Conservation (phyloP, 2,329 filamentous ascomycete genomes). For the Botryotinia calthae region DNA sequence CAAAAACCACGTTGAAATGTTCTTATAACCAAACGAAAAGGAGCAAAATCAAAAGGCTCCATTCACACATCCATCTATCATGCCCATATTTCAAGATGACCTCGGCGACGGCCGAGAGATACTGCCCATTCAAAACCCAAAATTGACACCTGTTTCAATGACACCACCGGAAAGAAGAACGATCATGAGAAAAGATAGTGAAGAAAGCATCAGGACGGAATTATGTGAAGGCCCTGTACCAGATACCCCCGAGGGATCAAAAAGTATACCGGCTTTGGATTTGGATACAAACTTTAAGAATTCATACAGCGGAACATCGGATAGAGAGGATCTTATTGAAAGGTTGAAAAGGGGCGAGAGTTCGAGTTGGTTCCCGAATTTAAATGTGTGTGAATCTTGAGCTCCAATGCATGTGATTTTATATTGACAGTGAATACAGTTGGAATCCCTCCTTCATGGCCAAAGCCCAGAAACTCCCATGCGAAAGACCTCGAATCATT, state of each 20-base stretch:
- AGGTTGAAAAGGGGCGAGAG: slow-evolving; percentile 77
- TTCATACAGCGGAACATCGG: slow-evolving; percentile 41
- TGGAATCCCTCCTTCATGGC: slow-evolving; percentile 35
- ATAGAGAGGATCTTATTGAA: slow-evolving; percentile 78
- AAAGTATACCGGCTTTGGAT: slow-evolving; percentile 16
- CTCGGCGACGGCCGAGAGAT: slow-evolving; percentile 40
- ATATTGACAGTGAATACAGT: slow-evolving; percentile 25
- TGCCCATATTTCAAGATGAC: slow-evolving; percentile 60
- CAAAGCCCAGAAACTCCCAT: slow-evolving; percentile 32
- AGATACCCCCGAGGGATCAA: slow-evolving; percentile 29
- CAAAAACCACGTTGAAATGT: not conserved
- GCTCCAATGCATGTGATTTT: slow-evolving; percentile 3
- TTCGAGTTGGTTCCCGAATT: slow-evolving; percentile 68
- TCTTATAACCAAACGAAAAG: slow-evolving; percentile 14
- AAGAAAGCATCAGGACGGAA: slow-evolving; percentile 60
- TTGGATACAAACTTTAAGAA: slow-evolving; percentile 27
- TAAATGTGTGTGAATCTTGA: slow-evolving; percentile 49
- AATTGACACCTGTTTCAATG: slow-evolving; percentile 30
- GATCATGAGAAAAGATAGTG: slow-evolving; percentile 47
- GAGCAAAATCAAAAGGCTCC: slow-evolving; percentile 19
- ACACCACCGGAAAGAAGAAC: slow-evolving; percentile 25
- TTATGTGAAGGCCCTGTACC: slow-evolving; percentile 56
- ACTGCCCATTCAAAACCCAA: slow-evolving; percentile 26
- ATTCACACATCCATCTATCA: slow-evolving; percentile 36
- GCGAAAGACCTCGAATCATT: slow-evolving; percentile 27